These are phyloP conservation scores for Megacollybia marginata DNA, from an alignment of 768 basidiomycete genomes.

Conservation along the genomic window DNA sequence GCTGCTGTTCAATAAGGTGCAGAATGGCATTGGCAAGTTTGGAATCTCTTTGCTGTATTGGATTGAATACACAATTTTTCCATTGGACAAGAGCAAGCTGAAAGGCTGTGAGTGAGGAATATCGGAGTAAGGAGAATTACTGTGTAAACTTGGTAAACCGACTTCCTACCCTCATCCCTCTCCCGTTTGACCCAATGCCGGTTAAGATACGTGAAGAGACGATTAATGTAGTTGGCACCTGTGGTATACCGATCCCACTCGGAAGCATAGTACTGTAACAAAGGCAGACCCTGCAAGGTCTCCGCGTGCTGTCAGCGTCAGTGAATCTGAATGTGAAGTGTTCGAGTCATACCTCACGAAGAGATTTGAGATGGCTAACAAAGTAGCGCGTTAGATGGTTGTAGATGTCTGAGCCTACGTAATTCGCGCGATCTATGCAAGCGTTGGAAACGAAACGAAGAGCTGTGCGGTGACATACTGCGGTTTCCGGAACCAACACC, in stretches of 20 bases:
- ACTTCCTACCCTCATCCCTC: slow-evolving; percentile 92
- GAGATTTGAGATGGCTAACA: slow-evolving; percentile 69
- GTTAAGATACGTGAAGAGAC: slow-evolving; percentile 95
- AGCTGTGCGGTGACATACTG: neutral
- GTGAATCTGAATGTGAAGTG: neutral
- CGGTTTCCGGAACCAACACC: neutral
- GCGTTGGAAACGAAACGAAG: neutral
- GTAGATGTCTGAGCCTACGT: slow-evolving; percentile 97
- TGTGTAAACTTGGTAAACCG: slow-evolving; percentile 93
- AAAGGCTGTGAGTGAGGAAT: slow-evolving; percentile 3
- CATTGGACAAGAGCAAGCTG: slow-evolving; percentile 33
- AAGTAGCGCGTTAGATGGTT: slow-evolving; percentile 93
- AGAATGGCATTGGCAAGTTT: slow-evolving; percentile 87
- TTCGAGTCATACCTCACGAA: slow-evolving; percentile 31
- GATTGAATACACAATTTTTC: slow-evolving; percentile 86
- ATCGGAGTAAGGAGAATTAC: slow-evolving; percentile 35
- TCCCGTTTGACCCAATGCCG: slow-evolving; percentile 99
- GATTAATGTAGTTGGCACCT: slow-evolving; percentile 95
- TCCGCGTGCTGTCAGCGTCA: slow-evolving; percentile 56
- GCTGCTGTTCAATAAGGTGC: slow-evolving; percentile 84
- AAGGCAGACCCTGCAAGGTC: slow-evolving; percentile 73
- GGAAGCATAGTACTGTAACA: slow-evolving; percentile 82
- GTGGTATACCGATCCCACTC: slow-evolving; percentile 98
- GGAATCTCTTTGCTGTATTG: slow-evolving; percentile 73
- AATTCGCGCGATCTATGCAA: too few species aligned